Evolutionary conservation across 352 stramenopile genomes (phyloP).

Genomic region (Globisporangium recalcitrans): DNA sequence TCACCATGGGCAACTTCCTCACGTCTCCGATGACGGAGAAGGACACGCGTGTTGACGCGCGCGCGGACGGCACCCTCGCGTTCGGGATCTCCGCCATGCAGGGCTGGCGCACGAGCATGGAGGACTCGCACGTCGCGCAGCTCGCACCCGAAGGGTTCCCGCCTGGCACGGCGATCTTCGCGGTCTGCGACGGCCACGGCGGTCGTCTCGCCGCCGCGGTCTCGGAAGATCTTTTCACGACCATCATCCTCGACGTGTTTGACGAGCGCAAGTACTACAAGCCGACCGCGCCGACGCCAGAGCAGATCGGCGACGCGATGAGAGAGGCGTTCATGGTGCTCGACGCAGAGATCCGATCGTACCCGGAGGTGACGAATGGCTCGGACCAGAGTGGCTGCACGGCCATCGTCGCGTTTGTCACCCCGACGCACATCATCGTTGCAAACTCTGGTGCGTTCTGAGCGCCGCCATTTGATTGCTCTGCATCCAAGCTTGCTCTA

Average conservation of each 20-base stretch:
- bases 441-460: conserved; percentile 52
- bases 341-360: conserved; percentile 54
- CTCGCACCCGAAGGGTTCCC: conserved; percentile 42
- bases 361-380: conserved; percentile 39
- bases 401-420: conserved; percentile 68
- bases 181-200: conserved; percentile 78
- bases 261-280: conserved; percentile 33
- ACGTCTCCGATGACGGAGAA: conserved; percentile 74
- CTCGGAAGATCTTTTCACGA: conserved; percentile 34
- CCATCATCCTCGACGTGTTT: conserved; percentile 31
- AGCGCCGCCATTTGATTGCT: no score
- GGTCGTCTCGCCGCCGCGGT: conserved; percentile 53
- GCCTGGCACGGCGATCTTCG: conserved; percentile 56
- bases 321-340: conserved; percentile 59
- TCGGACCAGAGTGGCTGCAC: conserved; percentile 76
- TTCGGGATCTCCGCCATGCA: conserved; percentile 77
- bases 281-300: conserved; percentile 29
- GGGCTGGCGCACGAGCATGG: conserved; percentile 79
- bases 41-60: conserved; percentile 42
- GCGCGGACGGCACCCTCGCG: conserved; percentile 46
- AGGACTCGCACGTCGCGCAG: conserved; percentile 69
- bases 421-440: conserved; percentile 65
- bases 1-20: conserved; percentile 77
- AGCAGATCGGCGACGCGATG: conserved; percentile 55
- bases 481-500: no score